Conservation (phyloP, 345 rosid genomes). For the Moringa oleifera region DNA sequence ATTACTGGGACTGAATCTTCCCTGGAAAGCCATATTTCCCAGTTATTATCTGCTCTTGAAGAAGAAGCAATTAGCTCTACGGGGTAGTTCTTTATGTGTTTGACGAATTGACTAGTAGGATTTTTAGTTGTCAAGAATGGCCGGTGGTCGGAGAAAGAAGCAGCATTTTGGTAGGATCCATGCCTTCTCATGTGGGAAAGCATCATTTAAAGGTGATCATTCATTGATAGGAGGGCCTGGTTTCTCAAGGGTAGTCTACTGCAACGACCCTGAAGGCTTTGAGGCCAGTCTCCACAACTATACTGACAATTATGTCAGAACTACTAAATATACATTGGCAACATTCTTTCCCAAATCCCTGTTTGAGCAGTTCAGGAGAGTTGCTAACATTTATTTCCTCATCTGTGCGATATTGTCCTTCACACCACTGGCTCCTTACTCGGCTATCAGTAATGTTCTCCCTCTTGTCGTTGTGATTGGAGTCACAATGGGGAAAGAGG, state of each 20-base stretch:
- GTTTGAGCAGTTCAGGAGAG: slow-evolving; percentile 95
- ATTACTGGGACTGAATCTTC: neutral
- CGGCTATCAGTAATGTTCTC: slow-evolving; percentile 68
- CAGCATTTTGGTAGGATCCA: slow-evolving; percentile 60
- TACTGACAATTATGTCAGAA: slow-evolving; percentile 59
- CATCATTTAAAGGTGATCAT: slow-evolving; percentile 60
- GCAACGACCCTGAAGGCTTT: slow-evolving; percentile 68
- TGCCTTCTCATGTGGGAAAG: slow-evolving; percentile 59
- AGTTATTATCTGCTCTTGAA: neutral
- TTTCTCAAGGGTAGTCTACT: slow-evolving; percentile 71
- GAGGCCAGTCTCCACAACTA: slow-evolving; percentile 48
- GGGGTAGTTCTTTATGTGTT: slow-evolving; percentile 4
- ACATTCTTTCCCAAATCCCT: slow-evolving; percentile 80
- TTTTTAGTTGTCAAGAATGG: slow-evolving; percentile 32
- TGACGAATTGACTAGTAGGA: slow-evolving; percentile 1
- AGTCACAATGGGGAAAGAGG: slow-evolving; percentile 88
- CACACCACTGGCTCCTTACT: slow-evolving; percentile 77
- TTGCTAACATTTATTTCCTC: slow-evolving; percentile 86
- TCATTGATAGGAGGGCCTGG: slow-evolving; percentile 93
- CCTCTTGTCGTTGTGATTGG: slow-evolving; percentile 80
- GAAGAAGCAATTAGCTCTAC: slow-evolving; percentile 1
- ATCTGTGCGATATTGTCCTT: slow-evolving; percentile 69
- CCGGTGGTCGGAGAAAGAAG: slow-evolving; percentile 52
- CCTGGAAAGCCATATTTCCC: neutral
- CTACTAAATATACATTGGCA: slow-evolving; percentile 74